Base-by-base conservation (phyloP, 768 basidiomycete species). In the Xanthoconium purpureum region DNA sequence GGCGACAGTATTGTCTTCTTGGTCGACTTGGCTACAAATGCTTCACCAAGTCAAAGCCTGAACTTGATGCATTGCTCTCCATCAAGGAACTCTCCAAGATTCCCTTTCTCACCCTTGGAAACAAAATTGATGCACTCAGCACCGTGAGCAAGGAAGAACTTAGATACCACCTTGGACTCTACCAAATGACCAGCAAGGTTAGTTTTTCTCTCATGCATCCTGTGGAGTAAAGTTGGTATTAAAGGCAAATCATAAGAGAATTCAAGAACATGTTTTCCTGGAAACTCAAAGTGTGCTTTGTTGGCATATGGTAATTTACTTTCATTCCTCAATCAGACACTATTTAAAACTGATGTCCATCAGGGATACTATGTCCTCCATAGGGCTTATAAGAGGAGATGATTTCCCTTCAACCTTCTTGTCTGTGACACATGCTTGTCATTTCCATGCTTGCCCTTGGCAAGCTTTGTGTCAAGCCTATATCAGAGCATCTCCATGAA, bases 161-260 rank as follows among this genome's bases (percentile, higher is more conserved):
- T 61, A 88, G 97, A 70, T 92, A 98, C 68, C 84, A 94, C 61
- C 81, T 99, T 43, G 97, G 97, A 15, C 78, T 99, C 47, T 97
- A 95, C 77, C 94, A 98, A 76, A 99, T 97, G n/a, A 99, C 97
- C 28, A 97, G 97, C 71, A 98, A 99, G 88, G 95, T 94, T 43
- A 75, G 55, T 58, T 40, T 37, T 52, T 14, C 43, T 39, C 3
- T 39, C n/a, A 40, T 15, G 7, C 24, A 10, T 58, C 3, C 17
- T 24, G 24, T 33, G n/a, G 30, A 39, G 3, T 18, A 32, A 20
- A 14, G 18, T 14, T 40, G 48, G 32, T 43, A 38, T 37, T 66
- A 47, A 69, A 39, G 55, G 47, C 47, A 52, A 24, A 63, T 55
- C 28, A 56, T 42, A 15, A 56, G 28, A 52, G 63, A 46, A 8